Percentiles rank a stretch among this genome's conserved stretches.
phyloP scores from a whole-genome alignment of 2,329 filamentous ascomycete genomes.

The Orbilia oligospora region DNA sequence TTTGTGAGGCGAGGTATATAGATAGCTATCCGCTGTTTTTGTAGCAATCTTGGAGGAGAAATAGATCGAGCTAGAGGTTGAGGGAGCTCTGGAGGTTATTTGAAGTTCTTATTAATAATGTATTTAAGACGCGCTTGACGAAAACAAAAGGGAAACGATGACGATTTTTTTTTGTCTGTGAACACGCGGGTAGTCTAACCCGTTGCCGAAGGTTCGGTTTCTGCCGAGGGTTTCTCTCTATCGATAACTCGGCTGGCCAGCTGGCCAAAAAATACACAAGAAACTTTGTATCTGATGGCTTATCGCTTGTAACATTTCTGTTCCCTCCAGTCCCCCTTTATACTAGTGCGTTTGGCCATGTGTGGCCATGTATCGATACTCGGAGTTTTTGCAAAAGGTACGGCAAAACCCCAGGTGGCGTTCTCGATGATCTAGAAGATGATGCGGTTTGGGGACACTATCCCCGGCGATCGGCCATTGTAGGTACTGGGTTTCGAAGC shows the following conservation, averaged over 20 bases:
- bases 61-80: neutral
- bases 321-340: neutral
- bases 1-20: neutral
- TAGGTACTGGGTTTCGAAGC: neutral
- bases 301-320: neutral
- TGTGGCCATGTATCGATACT: neutral
- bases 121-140: neutral
- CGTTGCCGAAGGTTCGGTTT: constrained; percentile 2
- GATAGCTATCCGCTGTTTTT: neutral
- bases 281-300: neutral
- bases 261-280: neutral
- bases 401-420: neutral
- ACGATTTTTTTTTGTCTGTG: neutral
- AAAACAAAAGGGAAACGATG: neutral
- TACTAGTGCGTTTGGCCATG: neutral
- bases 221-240: constrained; percentile 1
- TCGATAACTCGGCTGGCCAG: neutral
- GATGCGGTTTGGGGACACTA: neutral
- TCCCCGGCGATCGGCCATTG: neutral
- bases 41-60: neutral
- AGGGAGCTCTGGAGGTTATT: neutral
- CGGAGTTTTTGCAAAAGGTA: neutral
- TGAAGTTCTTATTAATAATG: neutral
- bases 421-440: neutral
- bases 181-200: neutral